Conservation (phyloP, 495 filamentous ascomycete species). For the Durotheca rogersii region DNA sequence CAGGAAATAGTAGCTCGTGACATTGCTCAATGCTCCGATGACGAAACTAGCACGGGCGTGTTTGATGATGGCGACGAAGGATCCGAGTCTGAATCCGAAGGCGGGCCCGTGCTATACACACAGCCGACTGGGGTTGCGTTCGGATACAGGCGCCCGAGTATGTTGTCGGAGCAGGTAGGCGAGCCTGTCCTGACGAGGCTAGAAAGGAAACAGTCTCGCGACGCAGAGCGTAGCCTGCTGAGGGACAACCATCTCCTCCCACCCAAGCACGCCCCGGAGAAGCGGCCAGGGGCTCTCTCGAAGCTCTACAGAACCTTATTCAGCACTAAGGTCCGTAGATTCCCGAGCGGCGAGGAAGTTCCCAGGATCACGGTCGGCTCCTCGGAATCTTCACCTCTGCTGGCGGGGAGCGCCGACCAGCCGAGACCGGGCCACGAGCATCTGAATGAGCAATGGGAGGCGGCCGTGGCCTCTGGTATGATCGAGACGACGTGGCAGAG, state of each 20-base stretch:
- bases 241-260: constrained; percentile 75
- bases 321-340: constrained; percentile 44
- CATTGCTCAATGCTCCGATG: constrained; percentile 58
- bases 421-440: constrained; percentile 35
- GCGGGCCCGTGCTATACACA: constrained; percentile 68
- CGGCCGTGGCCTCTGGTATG: constrained; percentile 67
- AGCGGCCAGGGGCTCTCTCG: constrained; percentile 19
- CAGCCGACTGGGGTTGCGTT: constrained; percentile 65
- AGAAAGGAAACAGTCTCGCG: constrained; percentile 63
- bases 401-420: constrained; percentile 17
- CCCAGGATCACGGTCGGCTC: constrained; percentile 32
- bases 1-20: constrained; percentile 70
- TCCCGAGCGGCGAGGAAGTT: constrained; percentile 36
- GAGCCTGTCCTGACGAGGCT: constrained; percentile 56
- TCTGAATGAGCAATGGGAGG: constrained; percentile 69
- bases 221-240: constrained; percentile 73
- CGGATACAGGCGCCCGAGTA: constrained; percentile 53
- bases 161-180: constrained; percentile 46
- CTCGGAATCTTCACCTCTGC: constrained; percentile 46
- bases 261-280: constrained; percentile 53
- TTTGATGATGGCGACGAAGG: constrained; percentile 53
- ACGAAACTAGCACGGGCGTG: constrained; percentile 42
- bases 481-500: constrained; percentile 84
- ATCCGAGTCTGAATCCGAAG: constrained; percentile 33
- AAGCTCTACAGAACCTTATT: constrained; percentile 45